Base-by-base conservation (phyloP, 2,329 filamentous ascomycete genomes). In the Botrytis fragariae region DNA sequence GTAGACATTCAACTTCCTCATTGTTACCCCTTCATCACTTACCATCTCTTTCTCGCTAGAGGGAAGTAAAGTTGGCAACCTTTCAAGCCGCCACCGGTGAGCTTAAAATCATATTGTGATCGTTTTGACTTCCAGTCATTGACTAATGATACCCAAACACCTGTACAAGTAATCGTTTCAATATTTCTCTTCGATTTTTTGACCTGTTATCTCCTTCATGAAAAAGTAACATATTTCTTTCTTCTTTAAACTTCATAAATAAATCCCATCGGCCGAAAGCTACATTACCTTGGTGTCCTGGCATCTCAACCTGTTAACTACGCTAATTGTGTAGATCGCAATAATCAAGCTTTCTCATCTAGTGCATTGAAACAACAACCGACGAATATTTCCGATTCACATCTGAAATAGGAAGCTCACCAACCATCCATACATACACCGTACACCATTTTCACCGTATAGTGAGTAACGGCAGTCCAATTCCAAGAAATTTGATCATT, bases 321-420 rank as follows among this genome's bases (percentile, higher is more conserved):
- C 20, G 37, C 70, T 67, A 51, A 60, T 29, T 20, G 60, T 35
- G 29, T 60, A 68, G 62, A 68, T 72, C 62, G 37, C 42, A 65
- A 57, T n/a, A 65, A 72, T 72, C 29, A 71, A 63, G 60, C 60
- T 71, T 71, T 62, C 59, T 67, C 45, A 67, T 67, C 65, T 68
- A 10, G 64, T 54, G 48, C 39, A 69, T 61, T 20, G 37, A 72
- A 51, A 61, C 51, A 59, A 39, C 39, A 68, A 65, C 61, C 39
- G 70, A 72, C 32, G 35, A 72, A 68, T 68, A 65, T 45, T 57
- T 42, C 70, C 70, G 70, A 68, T 39, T 72, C 61, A n/a, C 48
- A 67, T 37, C 70, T 65, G 32, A 35, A 72, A 57, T 72, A 72
- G 70, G 70, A 72, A 72, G 70, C 70, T 68, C 70, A 59, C 37